Conservation (phyloP, 306 rosid genomes). For the Morella rubra region DNA sequence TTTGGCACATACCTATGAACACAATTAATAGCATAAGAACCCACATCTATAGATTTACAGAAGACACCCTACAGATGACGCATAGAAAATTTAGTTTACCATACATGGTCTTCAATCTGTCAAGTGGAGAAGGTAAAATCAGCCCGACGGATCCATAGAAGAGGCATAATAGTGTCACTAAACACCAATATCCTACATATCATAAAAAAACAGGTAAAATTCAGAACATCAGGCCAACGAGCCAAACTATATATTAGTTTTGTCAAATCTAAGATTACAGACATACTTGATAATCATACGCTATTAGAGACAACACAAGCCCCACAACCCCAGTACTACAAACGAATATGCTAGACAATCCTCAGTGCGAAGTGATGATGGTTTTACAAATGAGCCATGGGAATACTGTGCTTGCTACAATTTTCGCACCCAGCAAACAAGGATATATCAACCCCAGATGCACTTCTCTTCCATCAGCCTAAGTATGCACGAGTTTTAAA, state of each 20-base stretch:
- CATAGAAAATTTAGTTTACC: constrained; percentile 16
- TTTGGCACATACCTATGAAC: constrained; percentile 83
- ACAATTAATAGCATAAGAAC: constrained; percentile 1
- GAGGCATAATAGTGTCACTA: constrained; percentile 66
- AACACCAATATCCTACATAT: constrained; percentile 78
- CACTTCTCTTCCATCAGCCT: constrained; percentile 98
- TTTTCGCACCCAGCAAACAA: constrained; percentile 79
- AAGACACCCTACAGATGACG: background rate
- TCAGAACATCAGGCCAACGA: constrained; percentile 19
- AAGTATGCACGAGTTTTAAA: constrained; percentile 30
- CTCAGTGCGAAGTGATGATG: constrained; percentile 68
- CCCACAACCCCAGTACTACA: constrained; percentile 38
- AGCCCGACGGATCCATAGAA: constrained; percentile 75
- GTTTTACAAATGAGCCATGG: constrained; percentile 83
- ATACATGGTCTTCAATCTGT: constrained; percentile 92
- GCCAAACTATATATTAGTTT: background rate
- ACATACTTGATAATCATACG: constrained; percentile 86
- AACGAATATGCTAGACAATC: constrained; percentile 69
- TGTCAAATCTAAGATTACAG: background rate
- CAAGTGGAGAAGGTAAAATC: constrained; percentile 84
- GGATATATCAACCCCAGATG: constrained; percentile 80
- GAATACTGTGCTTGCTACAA: constrained; percentile 85
- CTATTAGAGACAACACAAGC: constrained; percentile 58
- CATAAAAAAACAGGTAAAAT: constrained; percentile 22
- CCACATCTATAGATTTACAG: background rate